phyloP scores from a whole-genome alignment of 352 stramenopile species.

The Phytopythium mirpurense region DNA sequence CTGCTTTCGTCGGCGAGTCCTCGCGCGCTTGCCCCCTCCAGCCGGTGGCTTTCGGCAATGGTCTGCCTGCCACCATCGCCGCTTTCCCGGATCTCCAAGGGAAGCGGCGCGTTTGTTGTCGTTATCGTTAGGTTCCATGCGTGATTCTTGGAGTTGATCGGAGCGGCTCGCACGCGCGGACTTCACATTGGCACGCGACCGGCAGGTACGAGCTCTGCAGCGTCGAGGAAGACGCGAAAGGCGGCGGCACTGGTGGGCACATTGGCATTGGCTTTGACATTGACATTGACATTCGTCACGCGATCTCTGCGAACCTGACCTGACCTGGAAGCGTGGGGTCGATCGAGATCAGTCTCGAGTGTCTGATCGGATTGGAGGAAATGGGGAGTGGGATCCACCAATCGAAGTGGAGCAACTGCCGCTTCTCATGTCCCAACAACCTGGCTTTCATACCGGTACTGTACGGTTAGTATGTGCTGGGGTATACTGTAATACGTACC shows the following conservation, averaged over 20 bases:
- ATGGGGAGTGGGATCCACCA: not conserved
- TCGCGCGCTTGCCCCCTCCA: not conserved
- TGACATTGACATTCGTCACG: not conserved
- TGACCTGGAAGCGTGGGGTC: not conserved
- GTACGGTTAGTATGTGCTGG: too few relatives aligned
- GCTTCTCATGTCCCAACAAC: not conserved
- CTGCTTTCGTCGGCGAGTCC: not conserved
- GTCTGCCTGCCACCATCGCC: slow-evolving; percentile 1
- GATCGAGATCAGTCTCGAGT: not conserved
- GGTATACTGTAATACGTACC: too few relatives aligned
- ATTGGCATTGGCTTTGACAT: not conserved
- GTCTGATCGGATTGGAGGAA: not conserved
- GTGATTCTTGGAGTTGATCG: not conserved
- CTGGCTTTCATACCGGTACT: not conserved
- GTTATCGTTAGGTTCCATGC: not conserved
- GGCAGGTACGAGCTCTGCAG: not conserved
- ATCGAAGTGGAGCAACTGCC: not conserved
- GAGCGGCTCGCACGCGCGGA: not conserved
- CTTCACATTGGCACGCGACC: not conserved
- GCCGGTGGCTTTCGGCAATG: not conserved
- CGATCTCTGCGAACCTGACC: not conserved
- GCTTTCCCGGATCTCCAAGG: slow-evolving; percentile 1
- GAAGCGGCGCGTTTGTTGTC: slow-evolving; percentile 1
- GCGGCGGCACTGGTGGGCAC: not conserved
- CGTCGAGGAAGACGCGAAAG: not conserved